A percentile compares a stretch with the other conserved stretches of the same genome.
These are phyloP conservation scores for Colletotrichum zoysiae DNA, from an alignment of 2,329 filamentous ascomycete species.

Conservation along the genomic window DNA sequence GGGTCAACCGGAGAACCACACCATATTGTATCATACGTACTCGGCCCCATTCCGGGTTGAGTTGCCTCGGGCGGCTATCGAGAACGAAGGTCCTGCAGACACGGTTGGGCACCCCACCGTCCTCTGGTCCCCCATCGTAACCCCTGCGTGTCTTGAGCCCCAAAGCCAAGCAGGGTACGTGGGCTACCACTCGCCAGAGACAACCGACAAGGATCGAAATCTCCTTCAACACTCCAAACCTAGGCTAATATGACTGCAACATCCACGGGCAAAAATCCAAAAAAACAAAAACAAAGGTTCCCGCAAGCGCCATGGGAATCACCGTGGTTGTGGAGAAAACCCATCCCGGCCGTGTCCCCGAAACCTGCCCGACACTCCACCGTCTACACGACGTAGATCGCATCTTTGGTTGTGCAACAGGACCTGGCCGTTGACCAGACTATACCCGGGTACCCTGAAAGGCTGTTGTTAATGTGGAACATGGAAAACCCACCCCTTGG, in stretches of 20 bases:
- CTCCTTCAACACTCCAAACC: neutral
- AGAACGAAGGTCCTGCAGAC: neutral
- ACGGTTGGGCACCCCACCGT: neutral
- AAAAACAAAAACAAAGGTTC: no score
- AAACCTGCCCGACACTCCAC: neutral
- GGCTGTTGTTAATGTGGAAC: constrained; percentile 2
- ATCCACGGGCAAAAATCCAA: neutral
- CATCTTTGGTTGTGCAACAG: neutral
- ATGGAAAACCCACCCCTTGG: neutral
- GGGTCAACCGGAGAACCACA: neutral
- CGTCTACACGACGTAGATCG: neutral
- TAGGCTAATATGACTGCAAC: neutral
- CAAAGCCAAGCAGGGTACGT: neutral
- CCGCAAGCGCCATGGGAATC: neutral
- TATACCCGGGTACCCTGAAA: neutral
- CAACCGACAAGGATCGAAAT: neutral
- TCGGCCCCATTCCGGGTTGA: neutral
- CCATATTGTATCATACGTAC: neutral
- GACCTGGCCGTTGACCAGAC: neutral
- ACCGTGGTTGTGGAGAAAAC: neutral
- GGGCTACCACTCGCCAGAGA: neutral
- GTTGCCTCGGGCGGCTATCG: neutral
- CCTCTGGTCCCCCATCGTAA: neutral
- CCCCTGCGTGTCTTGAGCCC: neutral
- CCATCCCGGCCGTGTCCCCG: neutral